Base-by-base conservation (phyloP, 179 eudicot species). In the Carnegiea gigantea region DNA sequence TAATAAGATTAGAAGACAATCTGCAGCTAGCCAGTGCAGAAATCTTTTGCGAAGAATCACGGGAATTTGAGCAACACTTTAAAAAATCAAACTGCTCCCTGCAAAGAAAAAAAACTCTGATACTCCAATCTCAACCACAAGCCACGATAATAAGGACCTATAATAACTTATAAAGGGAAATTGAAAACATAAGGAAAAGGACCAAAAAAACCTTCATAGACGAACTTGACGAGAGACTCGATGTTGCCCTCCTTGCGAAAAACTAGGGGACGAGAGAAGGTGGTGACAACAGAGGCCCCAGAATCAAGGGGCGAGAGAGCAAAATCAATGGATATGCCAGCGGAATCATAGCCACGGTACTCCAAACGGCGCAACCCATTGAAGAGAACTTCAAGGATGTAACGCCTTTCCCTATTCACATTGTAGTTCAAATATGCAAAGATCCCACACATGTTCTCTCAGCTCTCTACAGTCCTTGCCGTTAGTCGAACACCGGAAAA, bases 331-430 rank as follows among this genome's bases (percentile, higher is more conserved):
- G 93, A 90, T 64, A 96, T 88, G 0, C 99, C 99, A 12, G 98
- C 92, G 23, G 98, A 96, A 88, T 96, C 99, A 77, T 96, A 94
- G 43, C 99, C 99, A 72, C 99, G 88, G 77, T 96, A 94, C 87
- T 96, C 99, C 84, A 96, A 86, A 43, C 99, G 96, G 76, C 93
- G 87, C 53, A 96, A 87, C 48, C 96, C 99, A 87, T 96, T 89
- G 83, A 96, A 96, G 40, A 96, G 90, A 3, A 96, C 88, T 65
- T 95, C 91, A 11, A 94, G 48, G 59, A 95, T 90, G 86, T 92
- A 94, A 12, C 97, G 89, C 28, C 98, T 85, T 73, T 94, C 97
- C 78, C 92, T 88, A 80, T 60, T 85, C 0, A 95, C 92, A 33
- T 92, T 87, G 90, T 84, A 95, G 84, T 95, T 95, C 80, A 94